Evolutionary conservation across 768 basidiomycete genomes (phyloP), one percentile per base, ranked within the genome.

Genomic region (Amyloporia xantha): DNA sequence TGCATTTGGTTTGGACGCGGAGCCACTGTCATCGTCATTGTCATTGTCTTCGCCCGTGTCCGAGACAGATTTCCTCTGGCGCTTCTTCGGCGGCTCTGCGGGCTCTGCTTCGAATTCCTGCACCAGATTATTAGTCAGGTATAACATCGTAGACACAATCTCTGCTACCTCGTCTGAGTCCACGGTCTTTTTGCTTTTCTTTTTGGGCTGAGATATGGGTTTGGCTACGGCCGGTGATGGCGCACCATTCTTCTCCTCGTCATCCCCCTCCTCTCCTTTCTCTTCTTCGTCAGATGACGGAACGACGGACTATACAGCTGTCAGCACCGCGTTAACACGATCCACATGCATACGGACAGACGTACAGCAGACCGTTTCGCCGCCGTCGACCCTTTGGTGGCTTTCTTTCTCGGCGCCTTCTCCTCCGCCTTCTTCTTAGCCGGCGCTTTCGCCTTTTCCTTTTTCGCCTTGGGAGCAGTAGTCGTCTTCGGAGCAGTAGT

Each of bases 101-200:
- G 43, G 28, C 39, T 45, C 49, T 28, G 26, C 33, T 2, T 51
- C 49, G n/a, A 21, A 40, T 5, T 51, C 44, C 33, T 44, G 23
- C 9, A 21, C n/a, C n/a, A 19, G 3, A 9, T 6, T 13, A 20
- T 2, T 28, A n/a, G 25, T 20, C 23, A n/a, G 11, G 25, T n/a
- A n/a, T 27, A 21, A 19, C 13, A 10, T 23, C 15, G 13, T 21
- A 5, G 41, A 44, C 15, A 5, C 3, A 36, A n/a, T 41, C 41
- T 12, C 6, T n/a, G 28, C 6, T 28, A 39, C 20, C 43, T 40
- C 41, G 37, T 30, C 44, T 3, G 39, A 48, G 23, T 26, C 13
- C 33, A 39, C 47, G 38, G 33, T 24, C 26, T 26, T 41, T 15
- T 48, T 48, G 37, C 25, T 33, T 23, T 12, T 40, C 36, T 47